Base-by-base conservation (phyloP, 129 eudicot species). In the Centaurea solstitialis region DNA sequence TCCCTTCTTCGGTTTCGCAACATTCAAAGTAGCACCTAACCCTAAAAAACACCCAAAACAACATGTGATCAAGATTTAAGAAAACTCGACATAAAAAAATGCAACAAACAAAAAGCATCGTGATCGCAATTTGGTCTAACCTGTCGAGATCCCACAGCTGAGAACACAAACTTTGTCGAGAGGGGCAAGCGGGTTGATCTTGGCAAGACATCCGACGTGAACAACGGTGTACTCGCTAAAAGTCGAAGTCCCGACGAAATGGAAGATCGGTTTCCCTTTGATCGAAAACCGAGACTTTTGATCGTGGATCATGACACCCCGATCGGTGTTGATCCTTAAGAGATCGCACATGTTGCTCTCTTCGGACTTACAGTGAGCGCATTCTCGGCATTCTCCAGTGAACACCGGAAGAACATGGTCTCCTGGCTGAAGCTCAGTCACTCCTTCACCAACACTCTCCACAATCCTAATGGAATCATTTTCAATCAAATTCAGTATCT, bases 21-120 rank as follows among this genome's bases (percentile, higher is more conserved):
- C 98, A 85, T 94, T 94, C 81, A 94, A 15, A 75, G 98, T 92
- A 61, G 98, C 95, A 45, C 98, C 98, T 17, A 94, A 88, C 33
- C 97, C 97, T 89, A 37, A 57, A 26, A n/a, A 77, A 7, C 23
- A 20, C 43, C 9, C 70, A 41, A 6, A 18, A 13, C 0, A 57
- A 57, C 22, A 57, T 5, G 2, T 26, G 9, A 57, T 57, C 65
- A 57, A 57, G 65, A 57, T 57, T 1, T 22, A 57, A 57, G 65
- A 57, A 57, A 57, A 57, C 23, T 5, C 6, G 0, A 57, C 2
- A 5, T 57, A 57, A 57, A 17, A n/a, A 0, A n/a, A n/a, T n/a
- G 22, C 65, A 57, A 57, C 65, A 57, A 5, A 17, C 30, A n/a
- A 26, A 26, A 57, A 57, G 22, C 18, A 21, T 57, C 0, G 6